Evolutionary conservation across 2,329 filamentous ascomycete species (phyloP).

Genomic region (Clathrospora elynae): DNA sequence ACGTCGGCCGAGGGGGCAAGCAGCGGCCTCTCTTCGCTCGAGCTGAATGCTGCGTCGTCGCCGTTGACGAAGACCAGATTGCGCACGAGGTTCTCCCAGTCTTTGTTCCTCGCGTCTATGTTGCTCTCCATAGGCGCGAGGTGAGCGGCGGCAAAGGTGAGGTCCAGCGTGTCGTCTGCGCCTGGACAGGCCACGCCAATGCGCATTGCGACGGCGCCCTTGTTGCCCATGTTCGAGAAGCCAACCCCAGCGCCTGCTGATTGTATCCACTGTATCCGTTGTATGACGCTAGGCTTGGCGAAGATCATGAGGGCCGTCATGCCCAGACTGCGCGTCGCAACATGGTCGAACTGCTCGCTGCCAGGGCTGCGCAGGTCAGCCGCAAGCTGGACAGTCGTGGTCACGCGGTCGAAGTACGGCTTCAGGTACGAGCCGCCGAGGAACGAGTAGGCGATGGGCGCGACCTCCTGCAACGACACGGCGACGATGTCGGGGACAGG

Average conservation of each 20-base stretch:
- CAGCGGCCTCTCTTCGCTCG: conserved; percentile 42
- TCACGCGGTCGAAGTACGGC: conserved; percentile 75
- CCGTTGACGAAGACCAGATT: conserved; percentile 71
- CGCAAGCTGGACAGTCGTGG: conserved; percentile 73
- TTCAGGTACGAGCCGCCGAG: conserved; percentile 79
- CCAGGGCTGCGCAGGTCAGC: conserved; percentile 54
- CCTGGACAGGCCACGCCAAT: conserved; percentile 61
- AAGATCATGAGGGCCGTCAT: conserved; percentile 92
- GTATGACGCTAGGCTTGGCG: conserved; percentile 64
- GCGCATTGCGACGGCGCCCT: conserved; percentile 84
- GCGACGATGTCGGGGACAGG: conserved; percentile 70
- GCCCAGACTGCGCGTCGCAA: conserved; percentile 76
- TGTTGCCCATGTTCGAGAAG: conserved; percentile 88
- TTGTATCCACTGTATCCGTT: conserved; percentile 68
- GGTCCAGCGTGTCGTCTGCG: conserved; percentile 58
- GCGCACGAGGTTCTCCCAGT: conserved; percentile 85
- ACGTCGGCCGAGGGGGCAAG: conserved; percentile 25
- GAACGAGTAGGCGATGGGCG: conserved; percentile 82
- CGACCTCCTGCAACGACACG: conserved; percentile 81
- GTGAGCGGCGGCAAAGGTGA: conserved; percentile 89
- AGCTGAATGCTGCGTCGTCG: conserved; percentile 39
- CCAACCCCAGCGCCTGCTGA: conserved; percentile 86
- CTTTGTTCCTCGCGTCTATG: conserved; percentile 74
- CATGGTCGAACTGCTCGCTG: conserved; percentile 66
- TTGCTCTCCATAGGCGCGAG: conserved; percentile 86